These are phyloP conservation scores for Abortiporus biennis DNA, from an alignment of 1,284 basidiomycete genomes.

Conservation along the genomic window DNA sequence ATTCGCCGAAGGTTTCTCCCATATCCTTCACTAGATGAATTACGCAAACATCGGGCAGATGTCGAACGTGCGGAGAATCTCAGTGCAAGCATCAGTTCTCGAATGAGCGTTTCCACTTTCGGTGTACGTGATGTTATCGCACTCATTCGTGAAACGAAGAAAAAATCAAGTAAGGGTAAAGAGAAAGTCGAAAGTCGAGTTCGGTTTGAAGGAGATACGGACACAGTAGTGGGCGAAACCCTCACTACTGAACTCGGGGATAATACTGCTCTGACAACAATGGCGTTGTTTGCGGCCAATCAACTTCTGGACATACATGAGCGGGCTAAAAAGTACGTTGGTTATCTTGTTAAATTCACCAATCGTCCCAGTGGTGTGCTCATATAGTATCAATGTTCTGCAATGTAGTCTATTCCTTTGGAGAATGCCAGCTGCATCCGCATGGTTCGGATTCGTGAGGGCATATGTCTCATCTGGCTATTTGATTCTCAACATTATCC, in stretches of 20 bases:
- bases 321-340: constrained; percentile 56
- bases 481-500: neutral
- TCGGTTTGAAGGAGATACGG: constrained; percentile 32
- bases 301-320: constrained; percentile 60
- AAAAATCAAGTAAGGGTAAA: constrained; percentile 20
- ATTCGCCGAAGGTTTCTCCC: constrained; percentile 42
- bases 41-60: constrained; percentile 43
- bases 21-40: constrained; percentile 48
- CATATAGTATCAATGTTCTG: neutral
- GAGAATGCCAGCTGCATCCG: constrained; percentile 47
- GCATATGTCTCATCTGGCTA: constrained; percentile 3
- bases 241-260: neutral
- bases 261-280: constrained; percentile 38
- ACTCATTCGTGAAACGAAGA: constrained; percentile 34
- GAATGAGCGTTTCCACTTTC: constrained; percentile 38
- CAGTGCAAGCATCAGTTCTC: constrained; percentile 40
- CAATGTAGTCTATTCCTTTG: constrained; percentile 63
- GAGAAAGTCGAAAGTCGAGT: constrained; percentile 14
- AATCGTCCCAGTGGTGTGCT: neutral
- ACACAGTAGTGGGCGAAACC: neutral
- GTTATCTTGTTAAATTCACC: neutral
- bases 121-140: constrained; percentile 49
- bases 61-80: constrained; percentile 45
- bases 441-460: constrained; percentile 41
- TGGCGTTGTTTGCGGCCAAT: constrained; percentile 34